Evolutionary conservation across 768 basidiomycete species (phyloP), one percentile per base, ranked within the genome.

Genomic region (Naganishia vaughanmartiniae): DNA sequence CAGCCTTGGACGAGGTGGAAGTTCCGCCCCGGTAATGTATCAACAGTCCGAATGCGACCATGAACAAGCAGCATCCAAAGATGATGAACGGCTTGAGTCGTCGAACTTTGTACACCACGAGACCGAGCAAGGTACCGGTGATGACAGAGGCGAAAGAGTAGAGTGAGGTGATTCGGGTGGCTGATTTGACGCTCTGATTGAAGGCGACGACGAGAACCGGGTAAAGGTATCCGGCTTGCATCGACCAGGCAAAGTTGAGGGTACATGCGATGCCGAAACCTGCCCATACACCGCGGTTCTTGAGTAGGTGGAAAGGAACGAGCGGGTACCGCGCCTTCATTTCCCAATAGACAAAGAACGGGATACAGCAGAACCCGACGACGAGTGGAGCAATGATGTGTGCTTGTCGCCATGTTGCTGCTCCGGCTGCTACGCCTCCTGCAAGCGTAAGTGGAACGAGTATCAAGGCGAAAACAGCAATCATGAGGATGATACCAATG

Each of bases 161-260:
- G 66, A 81, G 70, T 63, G 71, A 74, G 1, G 70, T 66, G 51
- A 80, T 75, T 17, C 77, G 72, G 3, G 76, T 79, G 26, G 81
- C 78, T 0, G 71, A 73, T 4, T 65, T 45, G 54, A 73, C 69
- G 63, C 63, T 74, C 67, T 71, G 65, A 60, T 78, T 73, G 66
- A 78, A 78, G 15, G 78, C 76, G 58, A 82, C 75, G n/a, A 74
- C 54, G 21, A 80, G 67, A 19, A 76, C 74, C 15, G 75, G 68
- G 70, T 81, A 80, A 24, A 80, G 72, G 76, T 76, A 80, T 58
- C 73, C 76, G 30, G 74, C 77, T 56, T 79, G 79, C 36, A 73
- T 74, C 9, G 54, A 67, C 66, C 72, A 71, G 1, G 57, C 39
- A 48, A 42, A 56, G 72, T 79, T 78, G 31, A 81, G 72, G 31